Evolutionary conservation across 78 protist species (phyloP).

Genomic region (Guillardia theta): DNA sequence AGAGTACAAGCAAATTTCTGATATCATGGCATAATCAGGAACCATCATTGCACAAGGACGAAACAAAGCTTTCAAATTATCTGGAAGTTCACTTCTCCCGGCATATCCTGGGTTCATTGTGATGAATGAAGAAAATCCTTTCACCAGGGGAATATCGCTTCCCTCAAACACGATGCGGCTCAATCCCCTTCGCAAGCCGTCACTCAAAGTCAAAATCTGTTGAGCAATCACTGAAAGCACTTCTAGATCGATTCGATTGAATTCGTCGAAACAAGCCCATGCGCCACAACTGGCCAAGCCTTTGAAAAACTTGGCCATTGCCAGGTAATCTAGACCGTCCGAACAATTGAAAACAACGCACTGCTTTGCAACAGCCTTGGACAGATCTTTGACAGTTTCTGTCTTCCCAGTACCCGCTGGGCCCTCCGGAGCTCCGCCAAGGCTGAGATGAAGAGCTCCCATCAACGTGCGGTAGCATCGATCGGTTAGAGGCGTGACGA

Average conservation of each 20-base stretch:
- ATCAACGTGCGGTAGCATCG: constrained; percentile 53
- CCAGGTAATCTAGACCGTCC: constrained; percentile 62
- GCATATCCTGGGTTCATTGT: constrained; percentile 96
- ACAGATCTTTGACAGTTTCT: constrained; percentile 68
- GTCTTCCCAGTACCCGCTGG: constrained; percentile 70
- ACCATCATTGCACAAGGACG: constrained; percentile 84
- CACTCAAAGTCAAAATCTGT: constrained; percentile 67
- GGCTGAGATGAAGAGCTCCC: constrained; percentile 53
- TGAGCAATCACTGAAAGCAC: constrained; percentile 80
- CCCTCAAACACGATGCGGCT: constrained; percentile 71
- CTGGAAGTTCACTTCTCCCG: constrained; percentile 85
- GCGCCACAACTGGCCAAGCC: constrained; percentile 74
- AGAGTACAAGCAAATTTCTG: constrained; percentile 84
- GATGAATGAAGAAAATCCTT: constrained; percentile 76
- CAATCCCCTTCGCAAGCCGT: not conserved
- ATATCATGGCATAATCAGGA: constrained; percentile 88
- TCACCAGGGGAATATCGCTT: constrained; percentile 61
- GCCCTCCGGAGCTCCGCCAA: constrained; percentile 59
- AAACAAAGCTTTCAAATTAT: constrained; percentile 86
- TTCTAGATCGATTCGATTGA: constrained; percentile 80
- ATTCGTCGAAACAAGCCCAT: constrained; percentile 84
- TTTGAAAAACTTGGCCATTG: constrained; percentile 74
- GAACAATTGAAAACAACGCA: constrained; percentile 66
- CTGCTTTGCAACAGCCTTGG: constrained; percentile 63
- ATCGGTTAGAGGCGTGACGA: constrained; percentile 84